phyloP scores from a whole-genome alignment of 1,139 yeast species.

The Pneumocystis jirovecii region DNA sequence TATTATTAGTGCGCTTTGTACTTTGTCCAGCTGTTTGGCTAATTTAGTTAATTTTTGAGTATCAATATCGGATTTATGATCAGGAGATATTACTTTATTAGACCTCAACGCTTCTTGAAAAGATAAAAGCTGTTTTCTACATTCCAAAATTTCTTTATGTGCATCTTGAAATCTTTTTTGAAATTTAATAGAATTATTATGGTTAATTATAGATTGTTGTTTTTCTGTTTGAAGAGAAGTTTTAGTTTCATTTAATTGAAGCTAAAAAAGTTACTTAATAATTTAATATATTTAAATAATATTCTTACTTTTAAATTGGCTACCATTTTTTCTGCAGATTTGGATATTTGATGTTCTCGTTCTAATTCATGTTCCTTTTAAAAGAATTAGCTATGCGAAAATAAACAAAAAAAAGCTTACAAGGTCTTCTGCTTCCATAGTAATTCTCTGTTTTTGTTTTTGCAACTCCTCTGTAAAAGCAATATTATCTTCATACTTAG shows the following conservation, averaged over 20 bases:
- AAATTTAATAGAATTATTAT: not conserved
- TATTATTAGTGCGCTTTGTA: slow-evolving; percentile 2
- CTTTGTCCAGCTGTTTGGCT: slow-evolving; percentile 1
- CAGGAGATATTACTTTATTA: not conserved
- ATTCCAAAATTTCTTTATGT: not conserved
- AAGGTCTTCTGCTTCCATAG: not conserved
- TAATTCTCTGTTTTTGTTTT: not conserved
- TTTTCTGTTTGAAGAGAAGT: not conserved
- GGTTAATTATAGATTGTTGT: not conserved
- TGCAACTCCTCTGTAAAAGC: not conserved
- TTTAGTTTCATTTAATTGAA: not conserved
- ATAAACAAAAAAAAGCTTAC: not conserved
- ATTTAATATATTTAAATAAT: not conserved
- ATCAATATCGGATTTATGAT: not conserved
- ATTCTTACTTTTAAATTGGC: not conserved
- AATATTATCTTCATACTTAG: not conserved
- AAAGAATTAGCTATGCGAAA: not conserved
- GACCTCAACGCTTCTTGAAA: not conserved
- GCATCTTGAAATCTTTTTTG: not conserved
- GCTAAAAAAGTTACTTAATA: not conserved
- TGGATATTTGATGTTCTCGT: not conserved
- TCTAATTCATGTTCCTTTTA: slow-evolving; percentile 1
- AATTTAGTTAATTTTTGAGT: not conserved
- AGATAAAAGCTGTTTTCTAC: not conserved
- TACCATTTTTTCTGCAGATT: slow-evolving; percentile 1